phyloP scores from a whole-genome alignment of 2,329 filamentous ascomycete species.

The Aspergillus nomiae region DNA sequence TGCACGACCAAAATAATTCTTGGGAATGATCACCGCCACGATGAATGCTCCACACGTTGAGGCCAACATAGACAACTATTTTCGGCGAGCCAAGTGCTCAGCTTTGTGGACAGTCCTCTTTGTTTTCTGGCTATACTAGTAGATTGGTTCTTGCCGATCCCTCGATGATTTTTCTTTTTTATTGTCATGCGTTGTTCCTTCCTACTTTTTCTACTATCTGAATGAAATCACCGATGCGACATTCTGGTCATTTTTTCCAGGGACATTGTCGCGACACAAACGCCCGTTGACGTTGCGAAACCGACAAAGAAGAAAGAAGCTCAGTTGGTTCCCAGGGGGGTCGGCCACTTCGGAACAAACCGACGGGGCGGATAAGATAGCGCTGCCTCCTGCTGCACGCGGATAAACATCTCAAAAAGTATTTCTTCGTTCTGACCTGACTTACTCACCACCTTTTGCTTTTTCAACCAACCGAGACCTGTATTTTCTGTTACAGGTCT shows the following conservation, averaged over 20 bases:
- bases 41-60: background rate
- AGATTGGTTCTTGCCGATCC: background rate
- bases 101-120: background rate
- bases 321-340: conserved; percentile 17
- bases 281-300: background rate
- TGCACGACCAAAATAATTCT: background rate
- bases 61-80: background rate
- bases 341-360: conserved; percentile 10
- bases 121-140: background rate
- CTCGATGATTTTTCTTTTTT: background rate
- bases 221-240: background rate
- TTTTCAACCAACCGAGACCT: conserved; percentile 4
- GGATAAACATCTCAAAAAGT: conserved; percentile 12
- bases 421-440: conserved; percentile 12
- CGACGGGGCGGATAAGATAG: conserved; percentile 17
- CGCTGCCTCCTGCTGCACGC: background rate
- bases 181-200: background rate
- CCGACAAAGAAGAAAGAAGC: conserved; percentile 3
- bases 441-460: conserved; percentile 4
- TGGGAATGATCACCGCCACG: background rate
- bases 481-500: background rate
- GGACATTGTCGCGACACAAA: background rate
- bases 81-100: background rate
- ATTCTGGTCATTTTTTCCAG: background rate
- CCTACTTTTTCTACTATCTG: background rate